Percentiles rank a stretch among this genome's conserved stretches.
Conservation (phyloP, 139 green algal species). For the Pleodorina starrii region DNA sequence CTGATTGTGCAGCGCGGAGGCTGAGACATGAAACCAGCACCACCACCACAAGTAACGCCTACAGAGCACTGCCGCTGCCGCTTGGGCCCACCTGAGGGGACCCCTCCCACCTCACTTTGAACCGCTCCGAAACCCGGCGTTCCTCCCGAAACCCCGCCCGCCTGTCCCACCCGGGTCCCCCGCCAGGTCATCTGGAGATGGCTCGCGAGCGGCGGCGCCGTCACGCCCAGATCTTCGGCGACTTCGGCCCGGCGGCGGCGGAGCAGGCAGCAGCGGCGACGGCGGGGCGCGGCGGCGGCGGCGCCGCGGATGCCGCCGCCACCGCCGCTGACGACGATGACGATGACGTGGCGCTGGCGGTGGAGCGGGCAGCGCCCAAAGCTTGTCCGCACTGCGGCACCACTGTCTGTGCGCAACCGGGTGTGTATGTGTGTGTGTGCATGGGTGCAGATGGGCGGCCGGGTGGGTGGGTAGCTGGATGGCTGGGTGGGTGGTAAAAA, state of each 20-base stretch:
- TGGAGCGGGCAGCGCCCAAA: slow-evolving; percentile 31
- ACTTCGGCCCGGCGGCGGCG: slow-evolving; percentile 16
- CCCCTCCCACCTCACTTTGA: too few relatives aligned
- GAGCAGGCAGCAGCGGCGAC: neutral
- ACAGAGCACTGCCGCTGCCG: too few relatives aligned
- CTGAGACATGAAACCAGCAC: too few relatives aligned
- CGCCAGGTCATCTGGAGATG: slow-evolving; percentile 50
- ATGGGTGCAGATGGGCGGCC: too few relatives aligned
- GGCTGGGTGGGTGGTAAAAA: too few relatives aligned
- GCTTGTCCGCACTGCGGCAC: slow-evolving; percentile 70
- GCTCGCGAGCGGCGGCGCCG: slow-evolving; percentile 48
- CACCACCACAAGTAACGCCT: too few relatives aligned
- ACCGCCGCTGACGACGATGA: slow-evolving; percentile 30
- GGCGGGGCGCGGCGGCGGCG: neutral
- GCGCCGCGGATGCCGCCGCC: too few relatives aligned
- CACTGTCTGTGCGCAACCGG: neutral
- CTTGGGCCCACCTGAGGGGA: too few relatives aligned
- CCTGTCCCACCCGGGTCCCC: neutral
- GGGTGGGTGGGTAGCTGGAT: too few relatives aligned
- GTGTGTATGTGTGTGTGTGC: neutral
- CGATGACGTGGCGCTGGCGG: slow-evolving; percentile 17
- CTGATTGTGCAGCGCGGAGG: too few relatives aligned
- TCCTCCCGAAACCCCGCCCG: too few relatives aligned
- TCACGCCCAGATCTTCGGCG: slow-evolving; percentile 51
- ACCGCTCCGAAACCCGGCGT: too few relatives aligned